Base-by-base conservation (phyloP, 306 rosid genomes). In the Echinosophora koreensis region DNA sequence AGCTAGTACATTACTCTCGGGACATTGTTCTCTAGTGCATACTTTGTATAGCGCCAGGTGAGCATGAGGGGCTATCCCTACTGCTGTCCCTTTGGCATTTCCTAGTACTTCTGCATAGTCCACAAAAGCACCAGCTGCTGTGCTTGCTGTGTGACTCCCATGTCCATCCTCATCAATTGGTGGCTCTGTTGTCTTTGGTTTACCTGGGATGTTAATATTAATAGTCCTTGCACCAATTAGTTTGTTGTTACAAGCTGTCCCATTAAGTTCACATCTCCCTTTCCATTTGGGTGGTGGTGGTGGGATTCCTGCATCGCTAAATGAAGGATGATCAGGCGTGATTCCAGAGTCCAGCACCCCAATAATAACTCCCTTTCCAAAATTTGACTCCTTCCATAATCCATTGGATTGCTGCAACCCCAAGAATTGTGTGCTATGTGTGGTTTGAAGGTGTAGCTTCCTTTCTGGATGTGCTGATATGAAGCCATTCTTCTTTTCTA, bases 221-320 rank as follows among this genome's bases (percentile, higher is more conserved):
- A 90, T 87, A 44, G 84, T 17, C 38, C 86, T 87, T 8, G 93
- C 98, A 37, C 98, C 98, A 15, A 93, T 90, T 27, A 90, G 64
- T 74, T 89, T 93, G 54, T 88, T 90, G 77, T 93, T 93, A 54
- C 98, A 93, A 28, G 68, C 65, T 10, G 87, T 79, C 27, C 5
- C 87, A 11, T 73, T 64, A 35, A 89, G 76, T 10, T 90, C 87
- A 5, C 98, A 93, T 39, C 68, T 86, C n/a, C 97, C 97, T 77
- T 84, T 90, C 97, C 97, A 93, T 81, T 84, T 90, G 0, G 84
- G 59, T 6, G 96, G 96, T 0, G 96, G 96, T 2, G 92, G 91
- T 2, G 88, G 82, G 17, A 93, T 61, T 71, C 94, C 96, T 8
- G 49, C 88, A 60, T 85, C 96, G 3, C 41, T 65, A 63, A 93